phyloP scores from a whole-genome alignment of 495 filamentous ascomycete genomes.

The Articulospora tetracladia region DNA sequence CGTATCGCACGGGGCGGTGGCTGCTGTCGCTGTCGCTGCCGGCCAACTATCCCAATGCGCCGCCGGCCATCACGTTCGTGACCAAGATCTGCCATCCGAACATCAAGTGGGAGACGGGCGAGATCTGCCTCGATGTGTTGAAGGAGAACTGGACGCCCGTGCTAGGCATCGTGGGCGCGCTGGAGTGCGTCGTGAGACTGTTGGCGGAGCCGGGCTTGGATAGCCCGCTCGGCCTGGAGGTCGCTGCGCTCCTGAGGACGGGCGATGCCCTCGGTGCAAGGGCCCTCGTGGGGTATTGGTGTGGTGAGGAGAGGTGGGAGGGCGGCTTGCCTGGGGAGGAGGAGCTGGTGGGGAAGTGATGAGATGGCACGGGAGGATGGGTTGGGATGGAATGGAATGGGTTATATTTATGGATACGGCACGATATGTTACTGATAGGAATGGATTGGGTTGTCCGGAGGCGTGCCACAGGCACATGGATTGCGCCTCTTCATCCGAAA shows the following conservation, averaged over 20 bases:
- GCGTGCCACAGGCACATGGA: no score
- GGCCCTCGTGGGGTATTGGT: conserved; percentile 78
- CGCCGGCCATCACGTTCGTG: conserved; percentile 72
- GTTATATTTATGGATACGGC: no score
- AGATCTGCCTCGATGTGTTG: conserved; percentile 90
- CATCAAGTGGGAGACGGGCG: conserved; percentile 73
- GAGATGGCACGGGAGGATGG: neutral
- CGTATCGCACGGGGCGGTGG: conserved; percentile 88
- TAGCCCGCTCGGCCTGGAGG: conserved; percentile 85
- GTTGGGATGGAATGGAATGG: conserved; percentile 1
- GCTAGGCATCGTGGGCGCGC: conserved; percentile 72
- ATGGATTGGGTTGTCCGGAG: no score
- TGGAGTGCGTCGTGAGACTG: conserved; percentile 69
- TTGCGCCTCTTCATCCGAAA: no score
- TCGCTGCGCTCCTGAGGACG: conserved; percentile 69
- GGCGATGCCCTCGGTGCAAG: conserved; percentile 77
- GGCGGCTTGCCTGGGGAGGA: conserved; percentile 24
- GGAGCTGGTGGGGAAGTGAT: neutral
- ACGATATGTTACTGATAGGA: no score
- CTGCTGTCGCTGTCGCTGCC: conserved; percentile 75
- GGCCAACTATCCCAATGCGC: conserved; percentile 67
- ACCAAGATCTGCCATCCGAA: conserved; percentile 87
- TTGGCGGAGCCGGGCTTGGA: conserved; percentile 74
- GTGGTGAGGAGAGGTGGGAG: conserved; percentile 48
- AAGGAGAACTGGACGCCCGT: conserved; percentile 76